phyloP scores from a whole-genome alignment of 2,329 filamentous ascomycete species.

The Incumbomyces lentus region DNA sequence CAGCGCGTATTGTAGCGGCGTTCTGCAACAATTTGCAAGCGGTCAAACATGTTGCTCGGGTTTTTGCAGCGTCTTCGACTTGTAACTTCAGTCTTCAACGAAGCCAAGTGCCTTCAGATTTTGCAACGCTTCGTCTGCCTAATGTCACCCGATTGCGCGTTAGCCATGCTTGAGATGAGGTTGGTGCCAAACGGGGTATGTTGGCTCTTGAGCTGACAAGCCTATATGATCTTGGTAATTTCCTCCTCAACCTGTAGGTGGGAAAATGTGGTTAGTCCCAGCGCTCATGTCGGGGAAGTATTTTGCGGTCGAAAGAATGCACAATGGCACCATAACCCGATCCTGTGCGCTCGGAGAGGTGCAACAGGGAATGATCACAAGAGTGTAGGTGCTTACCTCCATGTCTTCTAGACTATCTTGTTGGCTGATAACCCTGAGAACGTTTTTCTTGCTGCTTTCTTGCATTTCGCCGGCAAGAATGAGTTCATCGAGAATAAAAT shows the following conservation, averaged over 20 bases:
- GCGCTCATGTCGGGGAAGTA: neutral
- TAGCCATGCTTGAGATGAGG: too few relatives aligned
- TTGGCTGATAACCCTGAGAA: conserved; percentile 87
- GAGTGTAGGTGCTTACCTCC: conserved; percentile 62
- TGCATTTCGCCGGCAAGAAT: conserved; percentile 92
- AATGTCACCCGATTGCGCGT: neutral
- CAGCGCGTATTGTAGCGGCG: too few relatives aligned
- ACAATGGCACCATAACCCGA: neutral
- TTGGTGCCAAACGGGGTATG: too few relatives aligned
- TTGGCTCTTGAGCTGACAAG: neutral
- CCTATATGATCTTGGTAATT: conserved; percentile 80
- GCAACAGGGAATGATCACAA: neutral
- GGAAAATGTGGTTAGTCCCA: neutral
- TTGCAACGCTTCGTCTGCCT: conserved; percentile 1
- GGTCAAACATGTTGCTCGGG: too few relatives aligned
- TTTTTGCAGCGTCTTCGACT: too few relatives aligned
- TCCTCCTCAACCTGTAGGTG: conserved; percentile 70
- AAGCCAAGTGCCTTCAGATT: neutral
- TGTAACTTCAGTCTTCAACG: neutral
- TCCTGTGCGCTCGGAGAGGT: neutral
- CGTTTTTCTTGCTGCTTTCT: conserved; percentile 99
- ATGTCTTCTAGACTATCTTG: conserved; percentile 97
- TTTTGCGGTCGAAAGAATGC: neutral
- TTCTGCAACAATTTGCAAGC: too few relatives aligned
- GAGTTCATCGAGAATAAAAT: conserved; percentile 96